Conservation (phyloP, 306 rosid species). For the Ammopiptanthus mongolicus region DNA sequence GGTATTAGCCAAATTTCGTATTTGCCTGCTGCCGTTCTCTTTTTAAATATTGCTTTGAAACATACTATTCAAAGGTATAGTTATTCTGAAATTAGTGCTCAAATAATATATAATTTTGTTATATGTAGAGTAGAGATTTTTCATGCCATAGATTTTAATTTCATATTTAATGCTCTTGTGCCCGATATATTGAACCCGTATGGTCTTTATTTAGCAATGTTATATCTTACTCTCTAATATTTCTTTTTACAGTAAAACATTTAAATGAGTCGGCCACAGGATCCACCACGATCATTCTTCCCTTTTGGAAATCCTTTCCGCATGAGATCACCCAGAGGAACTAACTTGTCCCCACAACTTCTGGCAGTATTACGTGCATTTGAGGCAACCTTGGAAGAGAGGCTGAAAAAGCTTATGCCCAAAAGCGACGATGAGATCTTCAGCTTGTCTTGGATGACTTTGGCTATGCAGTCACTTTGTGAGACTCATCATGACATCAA, state of each 20-base stretch:
- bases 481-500: slow-evolving; percentile 67
- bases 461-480: slow-evolving; percentile 60
- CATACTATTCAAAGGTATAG: background rate
- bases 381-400: slow-evolving; percentile 67
- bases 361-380: slow-evolving; percentile 40
- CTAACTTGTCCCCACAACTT: slow-evolving; percentile 49
- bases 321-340: slow-evolving; percentile 50
- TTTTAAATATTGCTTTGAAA: background rate
- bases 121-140: background rate
- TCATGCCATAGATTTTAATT: background rate
- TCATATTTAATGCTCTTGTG: background rate
- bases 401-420: slow-evolving; percentile 66
- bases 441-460: slow-evolving; percentile 78
- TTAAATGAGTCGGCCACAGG: slow-evolving; percentile 78
- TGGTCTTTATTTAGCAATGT: background rate
- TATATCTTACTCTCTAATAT: background rate
- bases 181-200: slow-evolving; percentile 1
- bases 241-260: slow-evolving; percentile 33
- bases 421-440: slow-evolving; percentile 54
- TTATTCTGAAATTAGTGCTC: background rate
- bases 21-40: background rate
- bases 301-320: slow-evolving; percentile 86
- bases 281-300: slow-evolving; percentile 67
- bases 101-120: background rate
- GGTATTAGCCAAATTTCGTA: background rate